Base-by-base conservation (phyloP, 257 asterid genomes). In the Solanum chiquidenum region DNA sequence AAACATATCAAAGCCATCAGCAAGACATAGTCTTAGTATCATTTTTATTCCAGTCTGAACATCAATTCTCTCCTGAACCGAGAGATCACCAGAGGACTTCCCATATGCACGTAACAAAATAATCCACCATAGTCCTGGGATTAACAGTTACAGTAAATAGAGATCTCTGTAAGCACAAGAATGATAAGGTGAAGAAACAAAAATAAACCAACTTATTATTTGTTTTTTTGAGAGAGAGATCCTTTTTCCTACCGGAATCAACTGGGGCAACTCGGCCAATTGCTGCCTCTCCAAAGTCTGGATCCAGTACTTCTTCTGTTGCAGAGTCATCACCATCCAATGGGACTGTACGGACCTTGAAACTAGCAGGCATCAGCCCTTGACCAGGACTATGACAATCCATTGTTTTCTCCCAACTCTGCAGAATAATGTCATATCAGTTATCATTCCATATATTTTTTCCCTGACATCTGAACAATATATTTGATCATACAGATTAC, bases 341-440 rank as follows among this genome's bases (percentile, higher is more conserved):
- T 38, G 94, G 95, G 52, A 92, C 94, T 42, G 96, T 92, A 9
- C 98, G 93, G 46, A 93, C 95, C 90, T 94, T 94, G 85, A 94
- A 94, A 91, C 98, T 94, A 84, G 96, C 96, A 42, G 98, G 98
- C 98, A 94, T 94, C 92, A 94, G 55, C 64, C 98, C 98, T 90
- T 94, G 98, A 86, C 96, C 98, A 25, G 98, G 98, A 88, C 98
- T 94, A 92, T 94, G 95, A 84, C 98, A 94, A 91, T 94, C 98
- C 93, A 94, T 92, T 11, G 98, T 94, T 90, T 94, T 94, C 90
- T 94, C 98, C 98, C 98, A 94, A 90, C 98, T 94, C 98, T 94
- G 92, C 38, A 83, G 84, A 87, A 88, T 21, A 82, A 23, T 62
- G 83, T 34, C 49, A 38, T 18, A 46, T 35, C 29, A 35, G 55